Evolutionary conservation across 2,329 filamentous ascomycete species (phyloP).

Genomic region (Lasiodiplodia sp.): DNA sequence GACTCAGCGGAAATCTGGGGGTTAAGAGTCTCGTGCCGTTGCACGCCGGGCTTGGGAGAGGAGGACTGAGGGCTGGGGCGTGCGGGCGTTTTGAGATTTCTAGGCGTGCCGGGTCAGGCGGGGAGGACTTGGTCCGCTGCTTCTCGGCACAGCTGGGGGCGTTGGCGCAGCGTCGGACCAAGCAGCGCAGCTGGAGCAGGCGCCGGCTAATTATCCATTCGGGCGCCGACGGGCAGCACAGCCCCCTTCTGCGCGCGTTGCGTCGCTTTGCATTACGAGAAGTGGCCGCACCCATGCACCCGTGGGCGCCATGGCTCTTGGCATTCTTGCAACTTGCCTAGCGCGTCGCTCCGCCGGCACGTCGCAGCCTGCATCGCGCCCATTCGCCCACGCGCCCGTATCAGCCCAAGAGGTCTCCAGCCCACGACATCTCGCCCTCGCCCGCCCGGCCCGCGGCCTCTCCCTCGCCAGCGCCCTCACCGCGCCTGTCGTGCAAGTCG

Average conservation of each 20-base stretch:
- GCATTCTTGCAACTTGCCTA: constrained; percentile 30
- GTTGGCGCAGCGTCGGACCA: constrained; percentile 22
- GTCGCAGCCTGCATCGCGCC: constrained; percentile 12
- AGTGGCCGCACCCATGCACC: constrained; percentile 28
- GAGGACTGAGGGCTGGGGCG: constrained; percentile 26
- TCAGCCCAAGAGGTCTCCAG: neutral
- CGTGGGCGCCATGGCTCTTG: constrained; percentile 29
- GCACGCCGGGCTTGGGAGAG: constrained; percentile 27
- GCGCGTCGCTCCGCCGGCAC: constrained; percentile 25
- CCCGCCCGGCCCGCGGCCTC: neutral
- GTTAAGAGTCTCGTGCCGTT: constrained; percentile 27
- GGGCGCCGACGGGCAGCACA: constrained; percentile 27
- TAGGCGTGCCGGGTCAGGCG: constrained; percentile 30
- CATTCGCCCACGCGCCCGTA: constrained; percentile 15
- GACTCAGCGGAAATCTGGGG: constrained; percentile 10
- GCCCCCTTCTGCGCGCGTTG: constrained; percentile 29
- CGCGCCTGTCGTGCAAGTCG: constrained; percentile 1
- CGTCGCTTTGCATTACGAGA: constrained; percentile 29
- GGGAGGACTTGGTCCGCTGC: constrained; percentile 32
- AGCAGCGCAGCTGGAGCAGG: constrained; percentile 24
- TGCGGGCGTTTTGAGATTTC: constrained; percentile 31
- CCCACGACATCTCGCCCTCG: neutral
- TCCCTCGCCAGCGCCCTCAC: constrained; percentile 16
- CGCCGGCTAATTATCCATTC: constrained; percentile 30
- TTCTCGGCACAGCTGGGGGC: constrained; percentile 25